Evolutionary conservation across 805 yeast genomes (phyloP).

Genomic region (Schizosaccharomyces osmophilus): DNA sequence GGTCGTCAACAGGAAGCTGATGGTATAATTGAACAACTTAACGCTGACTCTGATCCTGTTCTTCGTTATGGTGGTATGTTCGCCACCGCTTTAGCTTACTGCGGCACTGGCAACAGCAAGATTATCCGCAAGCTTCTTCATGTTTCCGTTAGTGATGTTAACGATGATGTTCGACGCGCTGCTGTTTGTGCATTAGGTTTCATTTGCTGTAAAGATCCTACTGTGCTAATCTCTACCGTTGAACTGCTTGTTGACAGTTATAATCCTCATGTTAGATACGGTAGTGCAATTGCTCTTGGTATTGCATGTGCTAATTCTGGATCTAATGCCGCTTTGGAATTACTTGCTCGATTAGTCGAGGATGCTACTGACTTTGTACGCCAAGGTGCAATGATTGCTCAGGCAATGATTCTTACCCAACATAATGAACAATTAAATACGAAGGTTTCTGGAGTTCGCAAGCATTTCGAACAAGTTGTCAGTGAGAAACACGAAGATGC

Average conservation of each 20-base stretch:
- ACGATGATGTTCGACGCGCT: slow-evolving; percentile 89
- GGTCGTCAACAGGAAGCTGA: slow-evolving; percentile 72
- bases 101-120: slow-evolving; percentile 76
- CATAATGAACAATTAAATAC: slow-evolving; percentile 67
- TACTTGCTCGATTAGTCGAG: slow-evolving; percentile 72
- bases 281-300: slow-evolving; percentile 92
- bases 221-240: slow-evolving; percentile 85
- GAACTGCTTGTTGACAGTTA: slow-evolving; percentile 81
- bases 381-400: slow-evolving; percentile 86
- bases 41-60: slow-evolving; percentile 54
- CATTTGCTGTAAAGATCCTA: slow-evolving; percentile 67
- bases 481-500: slow-evolving; percentile 85
- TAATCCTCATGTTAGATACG: slow-evolving; percentile 94
- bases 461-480: slow-evolving; percentile 49
- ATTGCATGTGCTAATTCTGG: slow-evolving; percentile 93
- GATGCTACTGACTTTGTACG: slow-evolving; percentile 94
- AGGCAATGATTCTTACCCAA: slow-evolving; percentile 72
- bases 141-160: slow-evolving; percentile 86
- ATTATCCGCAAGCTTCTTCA: slow-evolving; percentile 75
- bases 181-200: slow-evolving; percentile 83
- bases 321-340: slow-evolving; percentile 65
- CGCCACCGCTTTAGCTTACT: slow-evolving; percentile 83
- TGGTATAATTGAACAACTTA: slow-evolving; percentile 33
- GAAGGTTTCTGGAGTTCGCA: slow-evolving; percentile 53
- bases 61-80: slow-evolving; percentile 91